These are phyloP conservation scores for Tulasnella sp. DNA, from an alignment of 768 basidiomycete species.

Conservation along the genomic window DNA sequence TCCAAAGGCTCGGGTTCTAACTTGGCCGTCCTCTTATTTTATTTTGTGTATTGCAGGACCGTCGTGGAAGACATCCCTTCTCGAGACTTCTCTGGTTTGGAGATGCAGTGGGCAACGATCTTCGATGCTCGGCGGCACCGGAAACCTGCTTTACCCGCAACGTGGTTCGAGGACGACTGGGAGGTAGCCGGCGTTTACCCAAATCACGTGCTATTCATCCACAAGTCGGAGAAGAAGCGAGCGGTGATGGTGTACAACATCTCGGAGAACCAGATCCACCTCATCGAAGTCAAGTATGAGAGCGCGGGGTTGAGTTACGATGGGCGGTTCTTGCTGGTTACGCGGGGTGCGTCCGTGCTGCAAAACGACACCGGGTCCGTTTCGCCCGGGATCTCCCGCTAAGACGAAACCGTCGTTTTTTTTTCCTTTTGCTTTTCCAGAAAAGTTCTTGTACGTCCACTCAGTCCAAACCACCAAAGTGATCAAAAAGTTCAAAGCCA, in stretches of 20 bases:
- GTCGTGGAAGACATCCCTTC: neutral
- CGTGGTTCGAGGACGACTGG: conserved; percentile 1
- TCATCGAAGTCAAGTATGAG: neutral
- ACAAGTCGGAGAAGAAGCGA: neutral
- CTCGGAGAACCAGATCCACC: neutral
- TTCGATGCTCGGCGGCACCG: neutral
- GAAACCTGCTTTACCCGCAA: neutral
- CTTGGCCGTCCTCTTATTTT: neutral
- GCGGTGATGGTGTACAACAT: neutral
- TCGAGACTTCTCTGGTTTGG: neutral
- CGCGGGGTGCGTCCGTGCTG: neutral
- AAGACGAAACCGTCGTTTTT: too few species aligned
- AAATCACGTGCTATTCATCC: neutral
- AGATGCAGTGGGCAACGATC: neutral
- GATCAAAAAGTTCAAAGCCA: conserved; percentile 3
- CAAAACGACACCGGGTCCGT: too few species aligned
- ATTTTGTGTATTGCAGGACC: neutral
- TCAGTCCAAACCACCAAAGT: conserved; percentile 14
- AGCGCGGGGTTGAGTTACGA: neutral
- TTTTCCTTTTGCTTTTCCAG: too few species aligned
- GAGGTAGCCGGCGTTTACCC: neutral
- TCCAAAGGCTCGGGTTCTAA: neutral
- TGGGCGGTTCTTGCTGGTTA: neutral
- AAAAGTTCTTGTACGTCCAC: neutral
- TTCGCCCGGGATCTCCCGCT: too few species aligned